Evolutionary conservation across 371 early-diverging fungal genomes (phyloP).

Genomic region (Syncephalastrum sp.): DNA sequence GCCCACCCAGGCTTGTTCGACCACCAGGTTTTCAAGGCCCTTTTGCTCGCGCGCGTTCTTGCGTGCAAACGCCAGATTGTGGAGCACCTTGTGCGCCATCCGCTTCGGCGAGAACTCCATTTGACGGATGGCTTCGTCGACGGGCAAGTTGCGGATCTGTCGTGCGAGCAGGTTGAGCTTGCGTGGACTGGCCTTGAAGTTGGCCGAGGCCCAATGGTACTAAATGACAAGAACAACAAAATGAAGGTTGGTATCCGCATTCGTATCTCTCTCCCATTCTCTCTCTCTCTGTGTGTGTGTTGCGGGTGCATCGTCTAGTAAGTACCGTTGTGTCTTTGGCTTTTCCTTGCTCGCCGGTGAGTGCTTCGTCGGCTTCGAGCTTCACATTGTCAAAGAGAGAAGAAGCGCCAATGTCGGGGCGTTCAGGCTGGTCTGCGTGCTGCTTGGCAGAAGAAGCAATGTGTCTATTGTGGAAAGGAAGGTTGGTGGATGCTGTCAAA

Average conservation of each 20-base stretch:
- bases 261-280: no score
- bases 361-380: slow-evolving; percentile 38
- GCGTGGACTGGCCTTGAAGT: slow-evolving; percentile 75
- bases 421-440: slow-evolving; percentile 18
- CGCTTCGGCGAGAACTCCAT: slow-evolving; percentile 86
- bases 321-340: no score
- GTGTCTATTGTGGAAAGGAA: no score
- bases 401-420: slow-evolving; percentile 57
- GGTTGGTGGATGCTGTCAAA: no score
- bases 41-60: slow-evolving; percentile 72
- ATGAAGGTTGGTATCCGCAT: background rate
- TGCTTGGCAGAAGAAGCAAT: no score
- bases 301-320: no score
- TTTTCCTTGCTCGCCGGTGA: slow-evolving; percentile 9
- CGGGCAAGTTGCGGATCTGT: slow-evolving; percentile 74
- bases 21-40: slow-evolving; percentile 62
- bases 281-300: no score
- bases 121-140: slow-evolving; percentile 84
- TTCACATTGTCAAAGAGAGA: slow-evolving; percentile 56
- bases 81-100: slow-evolving; percentile 67
- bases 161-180: slow-evolving; percentile 87
- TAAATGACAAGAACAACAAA: slow-evolving; percentile 21
- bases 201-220: slow-evolving; percentile 68
- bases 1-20: slow-evolving; percentile 84
- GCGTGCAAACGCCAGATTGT: slow-evolving; percentile 73